Percentiles rank a stretch among this genome's conserved stretches.
Conservation (phyloP, 73 alveolate genomes). For the Tetrahymena thermophila region DNA sequence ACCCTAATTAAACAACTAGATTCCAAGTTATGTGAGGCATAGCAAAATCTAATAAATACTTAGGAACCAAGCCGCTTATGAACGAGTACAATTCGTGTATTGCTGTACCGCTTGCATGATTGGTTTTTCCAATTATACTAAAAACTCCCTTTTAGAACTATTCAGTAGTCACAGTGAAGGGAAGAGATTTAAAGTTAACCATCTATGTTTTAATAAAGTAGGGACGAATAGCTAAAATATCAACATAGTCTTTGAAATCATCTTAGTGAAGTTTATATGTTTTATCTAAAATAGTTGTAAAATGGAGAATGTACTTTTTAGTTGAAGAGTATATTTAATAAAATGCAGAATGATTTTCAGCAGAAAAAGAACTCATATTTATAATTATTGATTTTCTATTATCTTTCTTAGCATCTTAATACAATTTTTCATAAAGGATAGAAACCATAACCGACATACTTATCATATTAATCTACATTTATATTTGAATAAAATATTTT, state of each 20-base stretch:
- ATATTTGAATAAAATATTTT: too few relatives aligned
- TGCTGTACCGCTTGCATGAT: neutral
- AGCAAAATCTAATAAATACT: neutral
- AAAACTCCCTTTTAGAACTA: neutral
- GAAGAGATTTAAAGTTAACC: neutral
- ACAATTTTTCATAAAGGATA: neutral
- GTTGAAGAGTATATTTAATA: neutral
- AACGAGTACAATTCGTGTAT: neutral
- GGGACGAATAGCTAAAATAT: neutral
- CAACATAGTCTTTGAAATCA: neutral
- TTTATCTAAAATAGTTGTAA: neutral
- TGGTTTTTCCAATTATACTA: neutral
- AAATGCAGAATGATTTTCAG: neutral
- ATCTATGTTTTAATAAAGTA: neutral
- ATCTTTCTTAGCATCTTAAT: neutral
- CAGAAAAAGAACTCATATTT: neutral
- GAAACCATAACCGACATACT: neutral
- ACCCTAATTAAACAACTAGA: neutral
- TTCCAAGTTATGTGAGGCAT: neutral
- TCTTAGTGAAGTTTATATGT: neutral
- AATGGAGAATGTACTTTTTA: neutral
- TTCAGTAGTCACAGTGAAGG: neutral
- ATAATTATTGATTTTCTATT: neutral
- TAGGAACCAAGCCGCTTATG: neutral
- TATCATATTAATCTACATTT: neutral